These are phyloP conservation scores for Saccharomyces hybrid DNA, from an alignment of 1,139 yeast species.

Conservation along the genomic window DNA sequence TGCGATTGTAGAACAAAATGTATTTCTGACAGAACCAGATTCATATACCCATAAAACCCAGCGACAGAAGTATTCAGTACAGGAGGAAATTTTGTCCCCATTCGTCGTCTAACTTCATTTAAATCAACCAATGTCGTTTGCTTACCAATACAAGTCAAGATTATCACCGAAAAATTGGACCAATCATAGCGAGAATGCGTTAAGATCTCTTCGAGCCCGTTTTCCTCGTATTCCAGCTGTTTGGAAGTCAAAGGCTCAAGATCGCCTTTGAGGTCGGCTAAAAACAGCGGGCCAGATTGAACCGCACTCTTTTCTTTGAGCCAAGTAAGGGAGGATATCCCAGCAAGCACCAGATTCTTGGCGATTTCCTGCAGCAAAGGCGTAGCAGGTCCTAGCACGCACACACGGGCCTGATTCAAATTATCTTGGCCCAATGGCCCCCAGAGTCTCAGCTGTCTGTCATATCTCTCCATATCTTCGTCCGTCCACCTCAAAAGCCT, in stretches of 20 bases:
- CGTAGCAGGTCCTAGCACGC: constrained; percentile 54
- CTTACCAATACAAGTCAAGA: background rate
- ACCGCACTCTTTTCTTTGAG: constrained; percentile 23
- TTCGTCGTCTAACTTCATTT: background rate
- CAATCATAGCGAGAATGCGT: background rate
- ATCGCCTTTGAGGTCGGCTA: background rate
- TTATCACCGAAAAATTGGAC: background rate
- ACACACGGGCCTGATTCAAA: constrained; percentile 52
- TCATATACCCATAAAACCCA: constrained; percentile 65
- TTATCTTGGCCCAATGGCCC: constrained; percentile 65
- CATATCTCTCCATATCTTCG: constrained; percentile 43
- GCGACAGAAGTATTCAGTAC: constrained; percentile 9
- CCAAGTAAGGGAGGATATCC: constrained; percentile 61
- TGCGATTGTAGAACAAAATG: constrained; percentile 72
- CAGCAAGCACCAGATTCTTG: constrained; percentile 77
- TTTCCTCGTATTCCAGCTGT: background rate
- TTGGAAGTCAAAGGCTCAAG: background rate
- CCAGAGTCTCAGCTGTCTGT: constrained; percentile 88
- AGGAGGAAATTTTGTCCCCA: constrained; percentile 10
- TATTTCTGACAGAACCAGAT: constrained; percentile 45
- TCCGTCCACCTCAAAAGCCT: background rate
- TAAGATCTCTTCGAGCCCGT: background rate
- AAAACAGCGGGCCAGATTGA: background rate
- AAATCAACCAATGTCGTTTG: constrained; percentile 2
- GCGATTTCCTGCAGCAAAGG: constrained; percentile 56